Conservation (phyloP, 2,329 filamentous ascomycete genomes). For the Biscogniauxia mediterranea region DNA sequence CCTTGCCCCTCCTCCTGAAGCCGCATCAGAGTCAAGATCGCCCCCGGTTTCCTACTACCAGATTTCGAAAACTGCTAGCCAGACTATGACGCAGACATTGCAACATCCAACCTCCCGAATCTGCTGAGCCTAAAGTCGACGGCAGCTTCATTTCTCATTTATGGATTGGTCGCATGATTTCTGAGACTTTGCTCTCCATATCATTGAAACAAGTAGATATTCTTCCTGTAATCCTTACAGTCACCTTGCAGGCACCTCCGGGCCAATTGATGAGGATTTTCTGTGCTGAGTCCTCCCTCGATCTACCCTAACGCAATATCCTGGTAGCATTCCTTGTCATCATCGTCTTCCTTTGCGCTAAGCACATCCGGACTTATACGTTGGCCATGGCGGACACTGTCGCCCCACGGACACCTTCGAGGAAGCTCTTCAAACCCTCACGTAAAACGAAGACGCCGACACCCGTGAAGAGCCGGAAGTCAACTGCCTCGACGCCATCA, state of each 20-base stretch:
- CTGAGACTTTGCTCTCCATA: conserved; percentile 3
- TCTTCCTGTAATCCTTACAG: conserved; percentile 2
- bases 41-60: neutral
- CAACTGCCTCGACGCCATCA: conserved; percentile 14
- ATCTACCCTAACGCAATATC: conserved; percentile 22
- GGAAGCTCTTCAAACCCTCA: conserved; percentile 34
- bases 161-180: conserved; percentile 13
- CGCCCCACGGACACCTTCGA: conserved; percentile 29
- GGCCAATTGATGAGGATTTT: conserved; percentile 9
- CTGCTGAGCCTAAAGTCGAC: neutral
- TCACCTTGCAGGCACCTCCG: neutral
- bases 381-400: conserved; percentile 28
- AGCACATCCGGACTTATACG: conserved; percentile 18
- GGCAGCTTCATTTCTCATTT: conserved; percentile 9
- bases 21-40: neutral
- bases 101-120: neutral
- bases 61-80: neutral
- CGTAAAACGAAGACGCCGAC: conserved; percentile 32
- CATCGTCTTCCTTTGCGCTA: conserved; percentile 23
- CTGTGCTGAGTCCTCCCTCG: conserved; percentile 11
- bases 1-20: neutral
- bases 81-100: conserved; percentile 18
- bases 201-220: conserved; percentile 4
- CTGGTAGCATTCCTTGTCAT: conserved; percentile 24
- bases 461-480: conserved; percentile 20